phyloP scores from a whole-genome alignment of 139 green algal species.

The Closterium sp. region DNA sequence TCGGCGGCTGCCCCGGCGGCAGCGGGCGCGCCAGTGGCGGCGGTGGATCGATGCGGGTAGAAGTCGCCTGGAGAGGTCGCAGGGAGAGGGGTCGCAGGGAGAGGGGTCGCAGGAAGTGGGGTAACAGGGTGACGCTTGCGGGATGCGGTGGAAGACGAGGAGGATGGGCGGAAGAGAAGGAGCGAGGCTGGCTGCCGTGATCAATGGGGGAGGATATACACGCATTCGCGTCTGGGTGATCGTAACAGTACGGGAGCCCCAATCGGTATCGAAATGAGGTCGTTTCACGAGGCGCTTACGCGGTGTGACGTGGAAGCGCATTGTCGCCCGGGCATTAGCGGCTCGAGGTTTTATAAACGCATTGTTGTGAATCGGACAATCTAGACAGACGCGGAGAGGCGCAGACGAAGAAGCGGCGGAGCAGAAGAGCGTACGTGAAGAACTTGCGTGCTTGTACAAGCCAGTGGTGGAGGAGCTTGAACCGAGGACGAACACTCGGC shows the following conservation, averaged over 20 bases:
- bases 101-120: neutral
- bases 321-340: neutral
- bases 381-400: neutral
- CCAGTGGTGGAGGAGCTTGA: too few species aligned
- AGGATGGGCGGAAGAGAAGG: neutral
- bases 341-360: too few species aligned
- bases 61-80: neutral
- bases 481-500: too few species aligned
- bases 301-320: neutral
- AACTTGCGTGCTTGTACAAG: too few species aligned
- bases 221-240: too few species aligned
- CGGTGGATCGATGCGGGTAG: neutral
- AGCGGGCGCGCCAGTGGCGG: neutral
- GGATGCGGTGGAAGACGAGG: neutral
- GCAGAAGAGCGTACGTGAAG: neutral
- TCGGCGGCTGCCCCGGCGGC: neutral
- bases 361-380: too few species aligned
- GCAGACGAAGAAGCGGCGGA: neutral
- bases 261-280: neutral
- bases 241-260: too few species aligned
- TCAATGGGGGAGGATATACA: too few species aligned
- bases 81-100: too few species aligned
- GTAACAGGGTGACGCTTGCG: neutral
- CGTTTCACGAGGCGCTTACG: neutral
- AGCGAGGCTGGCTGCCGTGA: neutral